phyloP scores from a whole-genome alignment of 495 filamentous ascomycete genomes.

The Podospora bellae-mahoneyi region DNA sequence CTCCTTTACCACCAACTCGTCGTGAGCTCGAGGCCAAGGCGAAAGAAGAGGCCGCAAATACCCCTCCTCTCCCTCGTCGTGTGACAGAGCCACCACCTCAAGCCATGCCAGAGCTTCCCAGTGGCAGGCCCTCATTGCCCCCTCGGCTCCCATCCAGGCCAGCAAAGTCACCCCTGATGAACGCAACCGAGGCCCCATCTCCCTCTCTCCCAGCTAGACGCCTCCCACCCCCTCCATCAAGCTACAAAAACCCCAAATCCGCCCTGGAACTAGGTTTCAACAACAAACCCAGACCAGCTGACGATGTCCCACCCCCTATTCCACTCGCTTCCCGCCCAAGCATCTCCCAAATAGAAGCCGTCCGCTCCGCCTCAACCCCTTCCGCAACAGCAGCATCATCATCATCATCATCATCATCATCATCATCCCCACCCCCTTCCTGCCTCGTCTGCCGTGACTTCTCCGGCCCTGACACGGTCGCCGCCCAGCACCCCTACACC shows the following conservation, averaged over 20 bases:
- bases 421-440: slow-evolving; percentile 1
- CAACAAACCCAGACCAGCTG: slow-evolving; percentile 15
- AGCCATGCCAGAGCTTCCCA: neutral
- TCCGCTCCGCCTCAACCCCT: slow-evolving; percentile 28
- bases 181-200: slow-evolving; percentile 18
- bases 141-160: slow-evolving; percentile 45
- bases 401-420: slow-evolving; percentile 20
- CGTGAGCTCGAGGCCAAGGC: slow-evolving; percentile 47
- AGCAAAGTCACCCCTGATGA: slow-evolving; percentile 22
- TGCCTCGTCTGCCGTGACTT: slow-evolving; percentile 89
- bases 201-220: slow-evolving; percentile 36
- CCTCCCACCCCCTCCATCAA: slow-evolving; percentile 40
- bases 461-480: slow-evolving; percentile 72
- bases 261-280: slow-evolving; percentile 26
- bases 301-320: slow-evolving; percentile 43
- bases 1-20: slow-evolving; percentile 46
- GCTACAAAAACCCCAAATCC: slow-evolving; percentile 22
- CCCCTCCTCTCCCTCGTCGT: slow-evolving; percentile 26
- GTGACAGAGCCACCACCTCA: slow-evolving; percentile 30
- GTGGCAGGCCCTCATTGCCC: slow-evolving; percentile 31
- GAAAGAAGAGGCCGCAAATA: slow-evolving; percentile 30
- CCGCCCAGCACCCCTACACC: slow-evolving; percentile 68
- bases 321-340: slow-evolving; percentile 46
- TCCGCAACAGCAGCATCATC: slow-evolving; percentile 17
- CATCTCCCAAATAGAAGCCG: slow-evolving; percentile 41